Evolutionary conservation across 257 asterid species (phyloP), one percentile per base, ranked within the genome.

Genomic region (Gentiana straminea): DNA sequence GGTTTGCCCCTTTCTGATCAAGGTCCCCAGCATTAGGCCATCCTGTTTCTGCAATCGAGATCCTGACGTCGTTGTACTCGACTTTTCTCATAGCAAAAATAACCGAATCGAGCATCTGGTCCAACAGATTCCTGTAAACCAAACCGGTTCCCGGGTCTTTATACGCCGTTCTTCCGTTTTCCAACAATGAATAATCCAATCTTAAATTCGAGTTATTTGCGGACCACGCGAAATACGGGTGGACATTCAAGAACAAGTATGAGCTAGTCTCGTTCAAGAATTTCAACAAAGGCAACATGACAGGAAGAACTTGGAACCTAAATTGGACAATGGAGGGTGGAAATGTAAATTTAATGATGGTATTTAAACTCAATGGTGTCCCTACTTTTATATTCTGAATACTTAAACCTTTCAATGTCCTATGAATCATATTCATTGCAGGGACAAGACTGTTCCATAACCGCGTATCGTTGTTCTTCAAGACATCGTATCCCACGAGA

Each of bases 11-110:
- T 0, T 72, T 69, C 39, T 88, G 77, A 43, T 88, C 97, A 4
- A 79, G 54, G 62, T 88, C 97, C 0, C 97, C 94, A 1, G 68
- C 79, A 35, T 75, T 83, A 33, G 97, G 97, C 97, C 97, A 88
- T 0, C 97, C 97, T 0, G 95, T 84, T 52, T 83, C 95, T 3
- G 95, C 63, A 37, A 88, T 63, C 1, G 77, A 83, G 0, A 85
- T 12, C 69, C 12, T 48, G 7, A 81, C 39, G 10, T 61, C 49
- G 35, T 54, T 49, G 4, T 73, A 85, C 4, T 95, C 94, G 2
- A 75, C 51, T 37, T 76, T 81, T 54, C 53, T 41, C 79, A 84
- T 77, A 1, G 97, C 95, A 65, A 70, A 88, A 6, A 65, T 4
- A 6, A 79, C 71, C 0, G 94, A 65, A 52, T 88, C 97, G 0